Evolutionary conservation across 179 eudicot species (phyloP), one percentile per base, ranked within the genome.

Genomic region (Vitellaria paradoxa): DNA sequence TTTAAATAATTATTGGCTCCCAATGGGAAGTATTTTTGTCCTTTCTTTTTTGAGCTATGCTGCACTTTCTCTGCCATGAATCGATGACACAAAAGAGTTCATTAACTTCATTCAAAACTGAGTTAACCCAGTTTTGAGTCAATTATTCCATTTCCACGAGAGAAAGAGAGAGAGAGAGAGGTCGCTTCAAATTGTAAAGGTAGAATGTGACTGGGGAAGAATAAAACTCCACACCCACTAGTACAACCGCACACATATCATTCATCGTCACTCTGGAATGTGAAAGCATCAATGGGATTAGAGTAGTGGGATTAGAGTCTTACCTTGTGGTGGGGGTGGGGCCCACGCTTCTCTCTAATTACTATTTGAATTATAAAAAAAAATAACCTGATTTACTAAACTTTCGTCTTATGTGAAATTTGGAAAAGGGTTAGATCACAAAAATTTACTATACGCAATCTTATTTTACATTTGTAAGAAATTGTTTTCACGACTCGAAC

Each of bases 111-210:
- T 30, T 30, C 37, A 30, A 46, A n/a, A 5, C 13, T 17, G 30
- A 20, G 30, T 68, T 55, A 47, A 45, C 50, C 50, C 63, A 18
- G 9, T 9, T 59, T 59, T 18, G 63, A 59, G 63, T 59, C 23
- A 59, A 59, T 59, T 18, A 59, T 59, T 59, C 63, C 63, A 18
- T 21, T 17, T 10, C 17, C 14, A 23, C 18, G 63, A 5, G 56
- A 20, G 66, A 42, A 52, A 56, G 65, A 59, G 66, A 23, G 67
- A 15, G 42, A 7, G 77, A 10, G 68, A 14, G 37, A 3, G 55
- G 73, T 79, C 63, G 64, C 75, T 67, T 80, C 79, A 70, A 75
- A 66, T 70, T 53, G 76, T 67, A 78, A 78, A 82, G 85, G 74
- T 67, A 59, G 82, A 82, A 76, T 18, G 77, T 49, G 81, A 76